Percentiles rank a stretch among this genome's conserved stretches.
These are phyloP conservation scores for Cladosporium colombiae DNA, from an alignment of 2,329 filamentous ascomycete species.

Conservation along the genomic window DNA sequence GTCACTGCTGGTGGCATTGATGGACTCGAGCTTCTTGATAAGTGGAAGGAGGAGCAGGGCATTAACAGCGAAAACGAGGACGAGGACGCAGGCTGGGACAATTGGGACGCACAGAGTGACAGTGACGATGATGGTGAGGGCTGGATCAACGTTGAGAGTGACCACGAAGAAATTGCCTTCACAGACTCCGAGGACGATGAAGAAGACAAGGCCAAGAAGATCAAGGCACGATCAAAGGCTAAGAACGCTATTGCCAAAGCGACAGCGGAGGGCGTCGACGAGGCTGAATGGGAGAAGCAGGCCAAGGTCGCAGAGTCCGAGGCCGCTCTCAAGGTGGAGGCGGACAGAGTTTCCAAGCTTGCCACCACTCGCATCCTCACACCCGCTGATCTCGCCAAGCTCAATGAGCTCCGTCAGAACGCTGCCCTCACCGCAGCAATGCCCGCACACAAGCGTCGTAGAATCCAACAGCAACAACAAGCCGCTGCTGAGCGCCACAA, in stretches of 20 bases:
- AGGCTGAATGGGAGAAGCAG: conserved; percentile 29
- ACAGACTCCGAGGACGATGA: conserved; percentile 71
- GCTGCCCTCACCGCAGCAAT: conserved; percentile 68
- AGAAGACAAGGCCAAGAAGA: conserved; percentile 48
- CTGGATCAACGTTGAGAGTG: conserved; percentile 88
- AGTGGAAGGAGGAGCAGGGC: conserved; percentile 90
- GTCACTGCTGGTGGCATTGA: conserved; percentile 80
- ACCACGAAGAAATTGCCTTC: conserved; percentile 68
- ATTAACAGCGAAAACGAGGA: conserved; percentile 60
- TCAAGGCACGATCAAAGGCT: conserved; percentile 12
- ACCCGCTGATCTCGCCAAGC: conserved; percentile 91
- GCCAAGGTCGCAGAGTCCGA: conserved; percentile 34
- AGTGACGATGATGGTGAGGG: conserved; percentile 75
- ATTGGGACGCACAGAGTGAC: conserved; percentile 63
- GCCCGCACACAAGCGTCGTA: conserved; percentile 44
- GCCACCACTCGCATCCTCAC: conserved; percentile 95
- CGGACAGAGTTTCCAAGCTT: conserved; percentile 60
- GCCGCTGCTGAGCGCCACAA: conserved; percentile 57
- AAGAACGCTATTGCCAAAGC: conserved; percentile 24
- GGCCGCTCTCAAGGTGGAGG: conserved; percentile 33
- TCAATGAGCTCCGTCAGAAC: conserved; percentile 79
- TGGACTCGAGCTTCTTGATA: conserved; percentile 84
- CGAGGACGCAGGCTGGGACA: conserved; percentile 54
- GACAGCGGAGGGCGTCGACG: conserved; percentile 4
- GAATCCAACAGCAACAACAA: conserved; percentile 32